Conservation (phyloP, 108 stramenopile species). For the Nitzschia sp. region DNA sequence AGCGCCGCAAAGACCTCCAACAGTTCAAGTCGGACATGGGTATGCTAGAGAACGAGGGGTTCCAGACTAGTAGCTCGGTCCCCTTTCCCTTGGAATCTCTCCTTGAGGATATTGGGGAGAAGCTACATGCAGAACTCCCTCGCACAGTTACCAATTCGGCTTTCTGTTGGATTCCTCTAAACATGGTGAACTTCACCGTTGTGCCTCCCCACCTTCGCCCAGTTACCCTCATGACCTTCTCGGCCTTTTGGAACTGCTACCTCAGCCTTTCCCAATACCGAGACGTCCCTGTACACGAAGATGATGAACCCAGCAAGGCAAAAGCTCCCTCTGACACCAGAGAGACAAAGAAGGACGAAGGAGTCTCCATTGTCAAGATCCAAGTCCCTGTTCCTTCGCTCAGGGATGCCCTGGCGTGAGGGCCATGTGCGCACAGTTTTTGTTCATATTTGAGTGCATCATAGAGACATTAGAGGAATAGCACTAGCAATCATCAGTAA, state of each 20-base stretch:
- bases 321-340: too few species aligned
- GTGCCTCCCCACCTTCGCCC: conserved; percentile 38
- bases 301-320: too few species aligned
- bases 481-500: too few species aligned
- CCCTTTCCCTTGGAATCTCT: conserved; percentile 25
- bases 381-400: too few species aligned
- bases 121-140: conserved; percentile 37
- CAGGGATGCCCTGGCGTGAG: too few species aligned
- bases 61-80: conserved; percentile 9
- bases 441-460: too few species aligned
- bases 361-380: too few species aligned
- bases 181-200: conserved; percentile 38
- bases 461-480: too few species aligned
- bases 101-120: conserved; percentile 6
- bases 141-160: conserved; percentile 32
- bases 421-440: too few species aligned
- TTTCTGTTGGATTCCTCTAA: conserved; percentile 40
- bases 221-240: conserved; percentile 32
- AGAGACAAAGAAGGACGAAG: too few species aligned
- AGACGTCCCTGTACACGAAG: not conserved
- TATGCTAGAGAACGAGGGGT: not conserved
- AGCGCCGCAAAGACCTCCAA: not conserved
- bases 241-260: conserved; percentile 52
- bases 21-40: not conserved
- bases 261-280: conserved; percentile 45